Percentiles rank a stretch among this genome's conserved stretches.
Conservation (phyloP, 164 flowering plant genomes). For the Houttuynia cordata region DNA sequence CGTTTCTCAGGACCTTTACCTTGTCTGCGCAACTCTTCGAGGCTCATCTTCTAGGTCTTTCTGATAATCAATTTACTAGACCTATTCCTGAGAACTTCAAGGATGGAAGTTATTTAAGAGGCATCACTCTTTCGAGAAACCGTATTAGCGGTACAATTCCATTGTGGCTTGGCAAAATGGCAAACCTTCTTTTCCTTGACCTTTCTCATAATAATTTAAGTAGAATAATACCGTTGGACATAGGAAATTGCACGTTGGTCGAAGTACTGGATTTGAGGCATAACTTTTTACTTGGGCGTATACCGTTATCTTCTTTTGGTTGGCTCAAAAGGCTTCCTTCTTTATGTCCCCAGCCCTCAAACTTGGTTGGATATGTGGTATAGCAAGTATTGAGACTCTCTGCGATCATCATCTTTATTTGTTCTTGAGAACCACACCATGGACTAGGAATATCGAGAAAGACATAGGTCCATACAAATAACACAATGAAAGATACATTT, state of each 20-base stretch:
- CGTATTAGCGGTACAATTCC: conserved; percentile 2
- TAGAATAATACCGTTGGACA: not conserved
- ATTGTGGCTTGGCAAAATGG: not conserved
- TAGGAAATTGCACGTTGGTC: not conserved
- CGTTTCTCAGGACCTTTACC: not conserved
- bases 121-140: no score
- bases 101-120: no score
- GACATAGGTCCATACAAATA: no score
- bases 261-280: conserved; percentile 1
- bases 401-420: no score
- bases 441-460: no score
- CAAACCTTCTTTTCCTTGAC: not conserved
- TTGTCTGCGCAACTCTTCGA: not conserved
- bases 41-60: not conserved
- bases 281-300: not conserved
- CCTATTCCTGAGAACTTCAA: conserved; percentile 1
- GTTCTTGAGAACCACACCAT: no score
- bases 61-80: not conserved
- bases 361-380: no score
- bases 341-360: no score
- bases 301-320: not conserved
- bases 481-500: no score
- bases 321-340: not conserved
- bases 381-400: no score
- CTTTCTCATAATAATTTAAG: not conserved